Percentiles rank a stretch among this genome's conserved stretches.
phyloP scores from a whole-genome alignment of 163 green algal species.

The Scenedesmus sp. region DNA sequence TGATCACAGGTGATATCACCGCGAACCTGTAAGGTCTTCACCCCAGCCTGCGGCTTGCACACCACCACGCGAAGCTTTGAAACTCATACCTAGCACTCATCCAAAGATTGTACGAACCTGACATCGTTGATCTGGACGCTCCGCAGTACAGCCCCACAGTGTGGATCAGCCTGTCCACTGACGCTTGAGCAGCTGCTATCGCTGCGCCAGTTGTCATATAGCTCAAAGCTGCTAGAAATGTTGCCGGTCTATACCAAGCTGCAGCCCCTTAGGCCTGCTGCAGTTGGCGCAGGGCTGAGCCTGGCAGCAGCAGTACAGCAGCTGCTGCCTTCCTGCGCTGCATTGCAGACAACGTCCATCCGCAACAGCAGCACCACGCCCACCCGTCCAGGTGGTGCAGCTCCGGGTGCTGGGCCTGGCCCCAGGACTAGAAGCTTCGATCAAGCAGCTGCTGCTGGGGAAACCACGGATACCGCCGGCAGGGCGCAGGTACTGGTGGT shows the following conservation, averaged over 20 bases:
- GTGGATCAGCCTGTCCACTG: background rate
- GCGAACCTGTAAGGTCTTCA: too few species aligned
- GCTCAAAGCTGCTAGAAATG: background rate
- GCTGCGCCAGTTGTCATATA: background rate
- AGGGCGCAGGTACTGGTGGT: background rate
- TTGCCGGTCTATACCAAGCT: background rate
- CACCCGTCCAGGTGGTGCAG: background rate
- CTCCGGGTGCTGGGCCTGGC: background rate
- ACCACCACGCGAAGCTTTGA: too few species aligned
- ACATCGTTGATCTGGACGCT: background rate
- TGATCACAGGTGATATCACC: too few species aligned
- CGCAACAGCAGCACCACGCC: background rate
- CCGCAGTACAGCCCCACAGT: too few species aligned
- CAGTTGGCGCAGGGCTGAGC: background rate
- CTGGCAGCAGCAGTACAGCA: background rate
- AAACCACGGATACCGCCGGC: background rate
- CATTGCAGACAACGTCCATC: background rate
- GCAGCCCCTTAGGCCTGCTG: background rate
- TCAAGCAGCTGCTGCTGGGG: slow-evolving; percentile 14
- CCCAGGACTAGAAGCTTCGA: slow-evolving; percentile 25
- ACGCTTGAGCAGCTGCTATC: background rate
- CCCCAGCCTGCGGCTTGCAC: too few species aligned
- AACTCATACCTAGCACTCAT: too few species aligned
- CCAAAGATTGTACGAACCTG: too few species aligned
- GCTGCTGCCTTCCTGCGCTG: background rate